Percentiles rank a stretch among this genome's conserved stretches.
Conservation (phyloP, 768 basidiomycete species). For the Tephrocybe rancida region DNA sequence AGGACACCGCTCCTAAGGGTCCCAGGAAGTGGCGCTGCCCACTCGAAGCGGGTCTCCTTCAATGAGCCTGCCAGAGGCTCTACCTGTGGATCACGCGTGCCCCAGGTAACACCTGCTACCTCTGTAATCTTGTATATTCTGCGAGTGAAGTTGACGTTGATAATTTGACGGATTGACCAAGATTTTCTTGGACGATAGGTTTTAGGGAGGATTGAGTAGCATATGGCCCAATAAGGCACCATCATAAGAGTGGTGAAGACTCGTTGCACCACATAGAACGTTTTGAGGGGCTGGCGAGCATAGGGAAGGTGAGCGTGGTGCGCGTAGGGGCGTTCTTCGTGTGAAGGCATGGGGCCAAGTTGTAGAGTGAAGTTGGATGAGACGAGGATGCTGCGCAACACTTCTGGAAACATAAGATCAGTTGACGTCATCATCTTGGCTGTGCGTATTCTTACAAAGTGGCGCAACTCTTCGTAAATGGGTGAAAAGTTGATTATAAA, state of each 20-base stretch:
- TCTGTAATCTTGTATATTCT: constrained; percentile 57
- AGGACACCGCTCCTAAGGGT: constrained; percentile 44
- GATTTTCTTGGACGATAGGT: constrained; percentile 47
- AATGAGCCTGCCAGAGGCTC: constrained; percentile 34
- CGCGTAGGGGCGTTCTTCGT: constrained; percentile 9
- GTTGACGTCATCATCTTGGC: too few relatives aligned
- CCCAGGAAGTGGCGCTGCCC: constrained; percentile 46
- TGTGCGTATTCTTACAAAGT: too few relatives aligned
- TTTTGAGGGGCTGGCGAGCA: constrained; percentile 16
- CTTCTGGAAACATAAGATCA: too few relatives aligned
- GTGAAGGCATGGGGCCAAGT: not conserved
- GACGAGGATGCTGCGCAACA: not conserved
- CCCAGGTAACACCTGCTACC: constrained; percentile 58
- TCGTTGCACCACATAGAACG: constrained; percentile 44
- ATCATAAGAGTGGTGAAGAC: constrained; percentile 50
- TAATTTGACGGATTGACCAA: constrained; percentile 51
- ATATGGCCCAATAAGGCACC: constrained; percentile 46
- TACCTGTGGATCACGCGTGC: constrained; percentile 45
- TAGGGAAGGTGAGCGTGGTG: constrained; percentile 19
- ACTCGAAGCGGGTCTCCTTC: constrained; percentile 50
- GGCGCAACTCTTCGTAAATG: too few relatives aligned
- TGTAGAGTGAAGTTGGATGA: not conserved
- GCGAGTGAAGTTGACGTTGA: constrained; percentile 53
- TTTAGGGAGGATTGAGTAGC: constrained; percentile 46
- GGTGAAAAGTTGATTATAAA: too few relatives aligned